Evolutionary conservation across 495 filamentous ascomycete species (phyloP).

Genomic region (Cenococcum geophilum): DNA sequence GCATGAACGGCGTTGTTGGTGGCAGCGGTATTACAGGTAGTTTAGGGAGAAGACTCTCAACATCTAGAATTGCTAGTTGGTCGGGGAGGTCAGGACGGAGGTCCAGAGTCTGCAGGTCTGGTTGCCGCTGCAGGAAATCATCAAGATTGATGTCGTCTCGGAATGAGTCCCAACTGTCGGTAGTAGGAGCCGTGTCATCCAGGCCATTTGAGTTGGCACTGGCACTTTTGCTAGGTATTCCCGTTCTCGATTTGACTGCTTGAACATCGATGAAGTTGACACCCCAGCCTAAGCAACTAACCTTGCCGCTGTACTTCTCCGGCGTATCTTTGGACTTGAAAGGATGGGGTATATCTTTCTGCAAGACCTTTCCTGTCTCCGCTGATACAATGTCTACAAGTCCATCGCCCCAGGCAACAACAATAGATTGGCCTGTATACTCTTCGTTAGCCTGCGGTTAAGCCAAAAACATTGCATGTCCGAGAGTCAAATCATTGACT

Average conservation of each 20-base stretch:
- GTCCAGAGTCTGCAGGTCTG: constrained; percentile 26
- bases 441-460: background rate
- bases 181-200: constrained; percentile 7
- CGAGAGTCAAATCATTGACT: background rate
- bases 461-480: background rate
- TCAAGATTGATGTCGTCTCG: constrained; percentile 28
- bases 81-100: constrained; percentile 59
- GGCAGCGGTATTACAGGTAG: constrained; percentile 57
- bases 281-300: constrained; percentile 68
- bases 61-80: constrained; percentile 69
- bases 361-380: constrained; percentile 70
- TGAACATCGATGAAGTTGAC: constrained; percentile 59
- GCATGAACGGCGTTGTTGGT: constrained; percentile 20
- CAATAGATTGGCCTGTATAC: constrained; percentile 60
- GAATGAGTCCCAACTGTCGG: constrained; percentile 20
- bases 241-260: constrained; percentile 42
- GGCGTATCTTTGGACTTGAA: background rate
- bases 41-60: constrained; percentile 74
- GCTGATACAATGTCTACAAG: constrained; percentile 63
- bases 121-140: constrained; percentile 34
- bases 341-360: constrained; percentile 35
- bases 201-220: constrained; percentile 6
- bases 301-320: constrained; percentile 24
- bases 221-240: constrained; percentile 16
- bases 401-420: constrained; percentile 70